Base-by-base conservation (phyloP, 192 early-diverging fungal species). In the Coemansia sp. region DNA sequence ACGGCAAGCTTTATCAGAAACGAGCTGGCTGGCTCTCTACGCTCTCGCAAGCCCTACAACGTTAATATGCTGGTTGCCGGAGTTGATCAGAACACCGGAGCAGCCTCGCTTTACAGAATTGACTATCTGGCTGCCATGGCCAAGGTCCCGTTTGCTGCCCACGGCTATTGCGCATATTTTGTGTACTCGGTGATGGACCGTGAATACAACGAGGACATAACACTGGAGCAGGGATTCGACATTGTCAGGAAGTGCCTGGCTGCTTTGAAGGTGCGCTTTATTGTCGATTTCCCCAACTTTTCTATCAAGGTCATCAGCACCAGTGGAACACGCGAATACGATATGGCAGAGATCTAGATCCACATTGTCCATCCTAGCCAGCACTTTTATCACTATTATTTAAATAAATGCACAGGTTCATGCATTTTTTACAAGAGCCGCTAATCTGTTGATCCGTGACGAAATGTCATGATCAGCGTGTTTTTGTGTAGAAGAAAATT, bases 151-250 rank as follows among this genome's bases (percentile, higher is more conserved):
- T 96, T 88, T 83, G 94, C 89, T 18, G 90, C 92, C 48, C 96
- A 99, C 68, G 96, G 95, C 4, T 93, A 96, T 68, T 91, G 91
- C 38, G 81, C 90, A n/a, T 96, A 96, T 84, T 96, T 95, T 81
- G 84, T 87, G 68, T 86, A 89, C 76, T 92, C 94, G 33, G 87
- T 94, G 17, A 87, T 99, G 89, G 96, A 99, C 84, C 87, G 92
- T 36, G 93, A 97, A 84, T 93, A 95, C 84, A 85, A 83, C 45
- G 72, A 83, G 30, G 90, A 92, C 67, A 85, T 99, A 80, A 77
- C 88, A 25, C 74, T 94, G 45, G 94, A 94, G 40, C 89, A 96
- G 68, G 95, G 87, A n/a, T 85, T 88, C 63, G 85, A 83, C n/a
- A 69, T 99, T 68, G 63, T 97, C 49, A 85, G 84, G 54, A 91